Evolutionary conservation across 257 asterid species (phyloP), one percentile per base, ranked within the genome.

Genomic region (Primulina eburnea): DNA sequence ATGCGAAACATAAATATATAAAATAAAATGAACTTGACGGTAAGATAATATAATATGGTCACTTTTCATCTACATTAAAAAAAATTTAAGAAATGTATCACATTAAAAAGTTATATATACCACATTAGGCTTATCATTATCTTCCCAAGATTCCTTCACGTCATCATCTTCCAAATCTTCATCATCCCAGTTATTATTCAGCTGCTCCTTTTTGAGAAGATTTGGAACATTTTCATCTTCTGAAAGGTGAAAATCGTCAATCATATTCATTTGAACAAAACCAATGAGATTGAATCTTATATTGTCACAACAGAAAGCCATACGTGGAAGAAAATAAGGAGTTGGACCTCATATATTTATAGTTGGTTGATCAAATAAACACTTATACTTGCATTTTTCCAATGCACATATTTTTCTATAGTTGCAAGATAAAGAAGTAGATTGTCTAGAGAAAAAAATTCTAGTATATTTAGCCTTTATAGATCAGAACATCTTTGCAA

Each of bases 91-190:
- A 40, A 65, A 18, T 11, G 26, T 17, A 65, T 10, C 50, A 58
- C 6, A 35, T 20, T 16, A 35, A 21, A 5, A 37, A 16, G 60
- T 28, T 7, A 16, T 29, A 55, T 67, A 56, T 77, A 90, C 97
- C 79, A 77, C 73, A n/a, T 73, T 83, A 65, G 88, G 78, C 79
- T 90, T 92, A 3, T 93, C 98, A 16, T 90, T 95, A 73, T 93
- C 97, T 83, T 93, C 99, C 99, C 99, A 93, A 64, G 96, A 90
- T 6, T 93, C 97, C 77, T 87, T 93, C 67, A 90, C 86, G 68
- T 85, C 93, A 71, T 85, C 65, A 18, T 83, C 90, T 18, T 90
- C 21, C 59, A 71, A 75, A 68, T 93, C 99, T 80, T 93, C 99
- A 38, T 93, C 99, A 43, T 89, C 99, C 99, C 97, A 93, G 7